phyloP scores from a whole-genome alignment of 176 grass and related monocot species.

The Oryza glaberrima region DNA sequence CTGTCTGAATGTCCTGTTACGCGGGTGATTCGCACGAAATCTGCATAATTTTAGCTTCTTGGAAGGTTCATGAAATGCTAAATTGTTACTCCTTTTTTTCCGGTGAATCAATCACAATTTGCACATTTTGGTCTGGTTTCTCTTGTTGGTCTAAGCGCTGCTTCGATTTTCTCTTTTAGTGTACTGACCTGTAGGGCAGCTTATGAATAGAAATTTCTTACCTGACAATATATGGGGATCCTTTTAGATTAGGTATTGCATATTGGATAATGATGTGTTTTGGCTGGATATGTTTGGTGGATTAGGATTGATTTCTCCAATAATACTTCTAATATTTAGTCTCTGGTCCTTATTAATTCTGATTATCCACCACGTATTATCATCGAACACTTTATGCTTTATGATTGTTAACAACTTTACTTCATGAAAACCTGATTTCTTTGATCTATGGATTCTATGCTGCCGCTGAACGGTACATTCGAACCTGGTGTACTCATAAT shows the following conservation, averaged over 20 bases:
- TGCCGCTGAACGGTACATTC: background rate
- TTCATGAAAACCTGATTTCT: slow-evolving; percentile 8
- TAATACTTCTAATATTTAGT: slow-evolving; percentile 27
- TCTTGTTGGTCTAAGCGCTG: background rate
- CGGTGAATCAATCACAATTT: background rate
- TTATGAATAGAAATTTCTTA: slow-evolving; percentile 4
- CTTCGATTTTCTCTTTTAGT: background rate
- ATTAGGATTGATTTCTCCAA: slow-evolving; percentile 26
- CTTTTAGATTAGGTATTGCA: slow-evolving; percentile 23
- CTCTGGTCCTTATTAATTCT: slow-evolving; percentile 2
- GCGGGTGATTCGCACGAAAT: background rate
- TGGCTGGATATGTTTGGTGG: slow-evolving; percentile 18
- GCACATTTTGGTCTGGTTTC: background rate
- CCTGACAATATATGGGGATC: background rate
- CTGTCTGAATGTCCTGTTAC: background rate
- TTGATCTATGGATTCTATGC: background rate
- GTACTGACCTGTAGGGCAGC: background rate
- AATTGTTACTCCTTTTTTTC: background rate
- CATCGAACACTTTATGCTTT: background rate
- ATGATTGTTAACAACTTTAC: background rate
- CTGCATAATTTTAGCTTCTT: background rate
- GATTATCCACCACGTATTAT: slow-evolving; percentile 1
- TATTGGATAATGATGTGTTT: slow-evolving; percentile 35
- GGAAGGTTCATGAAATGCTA: background rate
- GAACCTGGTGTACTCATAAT: background rate